Conservation (phyloP, 345 rosid species). For the Sonneratia alba region DNA sequence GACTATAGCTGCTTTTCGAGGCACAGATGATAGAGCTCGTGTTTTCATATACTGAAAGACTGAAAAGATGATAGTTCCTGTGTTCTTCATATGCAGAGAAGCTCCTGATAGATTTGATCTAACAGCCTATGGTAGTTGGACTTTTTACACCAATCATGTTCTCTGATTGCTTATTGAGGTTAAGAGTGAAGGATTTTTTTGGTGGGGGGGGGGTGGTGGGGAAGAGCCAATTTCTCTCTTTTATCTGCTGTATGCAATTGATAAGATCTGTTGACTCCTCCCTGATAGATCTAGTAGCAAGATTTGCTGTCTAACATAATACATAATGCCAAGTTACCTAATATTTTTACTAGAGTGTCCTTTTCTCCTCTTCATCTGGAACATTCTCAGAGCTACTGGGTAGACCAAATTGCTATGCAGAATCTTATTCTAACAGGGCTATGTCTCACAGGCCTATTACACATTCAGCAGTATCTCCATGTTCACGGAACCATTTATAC, state of each 20-base stretch:
- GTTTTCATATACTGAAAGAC: neutral
- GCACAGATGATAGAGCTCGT: neutral
- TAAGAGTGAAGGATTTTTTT: neutral
- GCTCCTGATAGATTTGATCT: neutral
- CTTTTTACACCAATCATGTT: neutral
- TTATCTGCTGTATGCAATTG: neutral
- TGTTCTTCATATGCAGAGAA: neutral
- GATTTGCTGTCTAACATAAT: neutral
- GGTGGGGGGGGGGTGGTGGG: no score
- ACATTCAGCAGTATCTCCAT: slow-evolving; percentile 70
- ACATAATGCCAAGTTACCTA: neutral
- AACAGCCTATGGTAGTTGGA: no score
- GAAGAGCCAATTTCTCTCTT: neutral
- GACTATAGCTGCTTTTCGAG: neutral
- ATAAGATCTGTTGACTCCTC: neutral
- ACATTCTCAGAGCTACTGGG: neutral
- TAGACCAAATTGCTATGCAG: neutral
- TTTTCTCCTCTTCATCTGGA: neutral
- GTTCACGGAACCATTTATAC: slow-evolving; percentile 85
- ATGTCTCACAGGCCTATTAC: slow-evolving; percentile 61
- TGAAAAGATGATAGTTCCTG: neutral
- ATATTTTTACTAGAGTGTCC: neutral
- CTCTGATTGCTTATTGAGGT: neutral
- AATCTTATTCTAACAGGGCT: neutral
- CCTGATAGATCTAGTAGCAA: neutral